Evolutionary conservation across 2,329 filamentous ascomycete species (phyloP).

Genomic region (Penicillium sp.): DNA sequence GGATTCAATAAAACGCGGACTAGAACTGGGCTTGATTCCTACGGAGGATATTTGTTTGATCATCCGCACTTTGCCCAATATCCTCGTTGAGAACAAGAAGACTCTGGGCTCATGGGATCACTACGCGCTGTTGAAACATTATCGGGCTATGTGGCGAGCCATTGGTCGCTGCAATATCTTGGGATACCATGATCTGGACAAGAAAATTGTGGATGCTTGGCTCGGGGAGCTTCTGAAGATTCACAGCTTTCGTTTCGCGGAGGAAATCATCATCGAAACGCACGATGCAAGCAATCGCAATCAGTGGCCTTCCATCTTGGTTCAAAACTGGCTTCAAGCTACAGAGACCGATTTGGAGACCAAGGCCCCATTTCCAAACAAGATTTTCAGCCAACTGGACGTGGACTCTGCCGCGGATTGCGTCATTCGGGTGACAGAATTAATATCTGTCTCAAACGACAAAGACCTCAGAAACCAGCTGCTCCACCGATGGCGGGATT

Average conservation of each 20-base stretch:
- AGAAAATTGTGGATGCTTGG: constrained; percentile 33
- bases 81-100: constrained; percentile 17
- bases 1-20: constrained; percentile 27
- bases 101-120: constrained; percentile 16
- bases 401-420: constrained; percentile 26
- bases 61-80: constrained; percentile 27
- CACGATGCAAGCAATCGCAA: constrained; percentile 15
- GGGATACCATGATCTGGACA: constrained; percentile 33
- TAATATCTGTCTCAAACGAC: constrained; percentile 24
- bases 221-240: constrained; percentile 28
- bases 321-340: constrained; percentile 28
- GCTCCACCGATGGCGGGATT: constrained; percentile 35
- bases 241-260: constrained; percentile 25
- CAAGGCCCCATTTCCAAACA: constrained; percentile 15
- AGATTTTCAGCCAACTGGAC: constrained; percentile 26
- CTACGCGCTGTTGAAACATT: constrained; percentile 23
- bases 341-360: constrained; percentile 6
- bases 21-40: constrained; percentile 39
- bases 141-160: constrained; percentile 39
- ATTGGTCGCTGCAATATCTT: constrained; percentile 39
- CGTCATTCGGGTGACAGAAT: constrained; percentile 37
- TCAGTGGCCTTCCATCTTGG: constrained; percentile 29
- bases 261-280: constrained; percentile 33
- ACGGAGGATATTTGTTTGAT: constrained; percentile 36
- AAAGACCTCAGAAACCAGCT: constrained; percentile 15